phyloP scores from a whole-genome alignment of 2,329 filamentous ascomycete genomes.

The Calonectria montana region DNA sequence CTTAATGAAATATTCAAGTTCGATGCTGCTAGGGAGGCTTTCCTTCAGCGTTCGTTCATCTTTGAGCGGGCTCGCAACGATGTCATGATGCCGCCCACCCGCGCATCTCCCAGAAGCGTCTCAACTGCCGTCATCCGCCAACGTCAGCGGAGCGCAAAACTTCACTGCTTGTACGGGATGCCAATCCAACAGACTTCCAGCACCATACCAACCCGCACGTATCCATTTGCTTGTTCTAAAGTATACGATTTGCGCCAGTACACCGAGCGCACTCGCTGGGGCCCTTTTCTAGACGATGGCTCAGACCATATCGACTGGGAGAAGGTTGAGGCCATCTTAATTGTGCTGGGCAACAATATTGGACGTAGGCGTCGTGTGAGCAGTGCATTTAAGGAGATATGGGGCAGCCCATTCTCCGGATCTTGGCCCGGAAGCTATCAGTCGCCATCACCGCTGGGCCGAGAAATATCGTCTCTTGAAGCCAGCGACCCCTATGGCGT shows the following conservation, averaged over 20 bases:
- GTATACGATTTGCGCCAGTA: slow-evolving; percentile 82
- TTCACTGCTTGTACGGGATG: slow-evolving; percentile 77
- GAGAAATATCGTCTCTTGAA: slow-evolving; percentile 57
- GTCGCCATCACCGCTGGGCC: slow-evolving; percentile 44
- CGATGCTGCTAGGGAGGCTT: slow-evolving; percentile 64
- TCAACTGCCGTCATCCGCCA: slow-evolving; percentile 59
- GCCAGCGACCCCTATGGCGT: slow-evolving; percentile 76
- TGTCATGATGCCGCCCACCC: slow-evolving; percentile 39
- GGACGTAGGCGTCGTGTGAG: slow-evolving; percentile 58
- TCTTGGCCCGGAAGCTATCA: slow-evolving; percentile 64
- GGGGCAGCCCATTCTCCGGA: slow-evolving; percentile 67
- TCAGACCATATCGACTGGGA: slow-evolving; percentile 79
- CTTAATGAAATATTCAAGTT: slow-evolving; percentile 58
- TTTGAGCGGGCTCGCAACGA: slow-evolving; percentile 66
- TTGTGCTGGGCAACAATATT: slow-evolving; percentile 75
- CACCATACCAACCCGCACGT: slow-evolving; percentile 53
- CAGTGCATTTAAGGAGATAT: slow-evolving; percentile 62
- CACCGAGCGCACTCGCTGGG: slow-evolving; percentile 72
- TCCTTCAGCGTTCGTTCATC: slow-evolving; percentile 73
- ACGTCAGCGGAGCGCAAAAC: slow-evolving; percentile 75
- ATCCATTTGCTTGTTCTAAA: slow-evolving; percentile 73
- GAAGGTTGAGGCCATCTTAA: slow-evolving; percentile 79
- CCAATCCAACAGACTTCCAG: slow-evolving; percentile 58
- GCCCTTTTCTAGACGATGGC: slow-evolving; percentile 76
- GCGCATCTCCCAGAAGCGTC: slow-evolving; percentile 40